Conservation (phyloP, 192 early-diverging fungal species). For the Geranomyces variabilis region DNA sequence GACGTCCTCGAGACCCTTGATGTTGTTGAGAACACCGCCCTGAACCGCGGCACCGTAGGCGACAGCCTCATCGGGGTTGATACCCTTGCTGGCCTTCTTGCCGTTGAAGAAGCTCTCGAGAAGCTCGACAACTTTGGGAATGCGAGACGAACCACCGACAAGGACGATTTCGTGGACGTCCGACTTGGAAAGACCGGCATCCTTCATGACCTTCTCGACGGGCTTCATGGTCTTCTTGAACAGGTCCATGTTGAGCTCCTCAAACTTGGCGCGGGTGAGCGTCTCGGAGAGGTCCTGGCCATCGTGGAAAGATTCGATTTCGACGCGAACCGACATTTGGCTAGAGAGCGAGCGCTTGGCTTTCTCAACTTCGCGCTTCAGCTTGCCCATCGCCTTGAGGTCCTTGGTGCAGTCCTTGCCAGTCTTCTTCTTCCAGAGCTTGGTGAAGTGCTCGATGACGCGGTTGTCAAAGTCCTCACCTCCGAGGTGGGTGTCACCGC, state of each 20-base stretch:
- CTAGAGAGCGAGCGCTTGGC: constrained; percentile 88
- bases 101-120: constrained; percentile 91
- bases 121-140: constrained; percentile 87
- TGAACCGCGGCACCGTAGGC: constrained; percentile 93
- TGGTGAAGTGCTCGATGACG: constrained; percentile 88
- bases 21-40: constrained; percentile 81
- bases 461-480: constrained; percentile 99
- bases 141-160: constrained; percentile 92
- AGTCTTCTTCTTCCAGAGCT: constrained; percentile 97
- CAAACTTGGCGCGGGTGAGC: constrained; percentile 90
- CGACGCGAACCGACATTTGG: constrained; percentile 79
- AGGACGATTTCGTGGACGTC: constrained; percentile 87
- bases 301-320: constrained; percentile 89
- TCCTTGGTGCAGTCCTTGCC: constrained; percentile 92
- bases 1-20: constrained; percentile 75
- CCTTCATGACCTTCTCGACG: constrained; percentile 88
- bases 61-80: constrained; percentile 97
- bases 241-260: constrained; percentile 88
- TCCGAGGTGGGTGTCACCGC: constrained; percentile 93
- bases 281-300: constrained; percentile 91
- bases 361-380: constrained; percentile 94
- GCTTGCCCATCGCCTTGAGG: constrained; percentile 89
- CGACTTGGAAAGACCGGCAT: constrained; percentile 86
- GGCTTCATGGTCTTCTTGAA: constrained; percentile 88
- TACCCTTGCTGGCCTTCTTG: constrained; percentile 89